Base-by-base conservation (phyloP, 2,329 filamentous ascomycete species). In the Xylariaceae sp. region DNA sequence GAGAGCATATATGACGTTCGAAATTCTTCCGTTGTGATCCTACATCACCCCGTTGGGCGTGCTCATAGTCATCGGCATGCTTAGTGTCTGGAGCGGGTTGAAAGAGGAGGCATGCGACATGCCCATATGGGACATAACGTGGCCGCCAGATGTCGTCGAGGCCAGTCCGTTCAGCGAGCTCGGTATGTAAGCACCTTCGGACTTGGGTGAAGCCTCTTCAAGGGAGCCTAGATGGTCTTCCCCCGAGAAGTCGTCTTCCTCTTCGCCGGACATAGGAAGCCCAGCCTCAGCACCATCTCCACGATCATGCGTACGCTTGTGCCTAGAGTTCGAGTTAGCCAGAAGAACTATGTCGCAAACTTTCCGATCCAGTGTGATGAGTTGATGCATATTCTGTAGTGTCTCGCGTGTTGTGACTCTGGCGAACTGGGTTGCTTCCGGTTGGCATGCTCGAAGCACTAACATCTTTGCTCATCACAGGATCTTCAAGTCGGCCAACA, bases 201-300 rank as follows among this genome's bases (percentile, higher is more conserved):
- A 88, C 42, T 80, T 83, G 14, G 89, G 87, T 11, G 87, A 90
- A 15, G 86, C 83, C 56, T 91, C 87, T 56, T 90, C 89, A 27
- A 91, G 80, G 36, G 89, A 86, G 45, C 87, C 86, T 48, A 92
- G 83, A 30, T 91, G 87, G 59, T 94, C 89, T 58, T 95, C 90
- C 53, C 92, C 89, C 33, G 82, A 85, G 60, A 78, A 85, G 47
- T 94, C 88, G 63, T 95, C 90, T 59, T 92, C 83, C 41, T 95
- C 90, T 60, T 95, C 90, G 49, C 92, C 90, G 36, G 87, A 86
- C 52, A 84, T 78, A 64, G 78, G 79, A 62, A 84, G 76, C 50
- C 68, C 68, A 45, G 74, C 75, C 39, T 86, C 82, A 39, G 69
- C 75, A 33, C 80, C 81, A 44, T 86, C 82, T 49, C 78, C 77